phyloP scores from a whole-genome alignment of 768 basidiomycete genomes.

The Phylloporus sp. region DNA sequence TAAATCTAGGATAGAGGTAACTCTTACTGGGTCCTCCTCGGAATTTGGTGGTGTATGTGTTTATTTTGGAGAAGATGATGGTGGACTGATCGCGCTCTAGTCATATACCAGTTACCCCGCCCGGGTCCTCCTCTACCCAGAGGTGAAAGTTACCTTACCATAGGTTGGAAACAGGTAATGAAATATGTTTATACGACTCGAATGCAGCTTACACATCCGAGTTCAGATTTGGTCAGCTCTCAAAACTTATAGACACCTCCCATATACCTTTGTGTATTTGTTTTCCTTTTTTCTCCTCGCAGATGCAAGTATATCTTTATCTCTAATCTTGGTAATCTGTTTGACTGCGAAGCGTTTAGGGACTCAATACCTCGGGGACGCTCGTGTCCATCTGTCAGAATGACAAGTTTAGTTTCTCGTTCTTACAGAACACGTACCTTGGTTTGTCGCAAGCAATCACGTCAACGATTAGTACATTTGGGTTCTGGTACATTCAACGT shows the following conservation, averaged over 20 bases:
- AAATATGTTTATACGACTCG: not conserved
- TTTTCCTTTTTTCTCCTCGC: conserved; percentile 75
- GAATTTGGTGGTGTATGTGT: conserved; percentile 84
- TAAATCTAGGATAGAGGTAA: conserved; percentile 48
- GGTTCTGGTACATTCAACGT: conserved; percentile 80
- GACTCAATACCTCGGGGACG: conserved; percentile 75
- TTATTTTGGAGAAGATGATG: not conserved
- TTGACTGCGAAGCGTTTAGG: conserved; percentile 38
- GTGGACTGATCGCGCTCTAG: conserved; percentile 32
- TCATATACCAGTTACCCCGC: conserved; percentile 82
- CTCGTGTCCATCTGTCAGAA: conserved; percentile 77
- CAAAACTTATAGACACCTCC: conserved; percentile 73
- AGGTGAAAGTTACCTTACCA: conserved; percentile 70
- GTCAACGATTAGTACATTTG: conserved; percentile 67
- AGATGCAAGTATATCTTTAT: conserved; percentile 45
- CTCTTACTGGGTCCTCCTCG: conserved; percentile 71
- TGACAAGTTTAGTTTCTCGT: conserved; percentile 76
- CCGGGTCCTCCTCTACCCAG: conserved; percentile 77
- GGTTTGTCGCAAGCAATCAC: conserved; percentile 74
- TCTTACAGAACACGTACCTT: conserved; percentile 76
- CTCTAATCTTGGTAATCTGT: not conserved
- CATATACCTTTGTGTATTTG: conserved; percentile 80
- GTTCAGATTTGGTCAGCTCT: conserved; percentile 71
- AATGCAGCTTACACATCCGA: not conserved
- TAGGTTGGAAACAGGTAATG: conserved; percentile 80